phyloP scores from a whole-genome alignment of 257 asterid species.

The Gentiana dahurica region DNA sequence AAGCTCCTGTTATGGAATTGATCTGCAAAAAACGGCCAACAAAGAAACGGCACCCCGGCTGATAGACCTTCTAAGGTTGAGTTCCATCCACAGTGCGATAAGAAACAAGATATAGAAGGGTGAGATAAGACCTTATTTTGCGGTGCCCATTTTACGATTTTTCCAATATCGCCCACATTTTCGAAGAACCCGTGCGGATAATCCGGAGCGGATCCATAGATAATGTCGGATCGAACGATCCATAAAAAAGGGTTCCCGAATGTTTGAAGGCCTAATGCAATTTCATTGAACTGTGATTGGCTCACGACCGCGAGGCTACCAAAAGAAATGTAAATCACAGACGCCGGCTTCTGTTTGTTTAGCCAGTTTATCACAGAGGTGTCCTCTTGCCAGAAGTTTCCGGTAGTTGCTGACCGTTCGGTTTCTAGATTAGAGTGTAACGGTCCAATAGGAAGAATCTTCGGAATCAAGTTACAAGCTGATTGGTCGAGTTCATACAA shows the following conservation, averaged over 20 bases:
- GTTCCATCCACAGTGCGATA: slow-evolving; percentile 43
- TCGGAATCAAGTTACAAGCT: slow-evolving; percentile 22
- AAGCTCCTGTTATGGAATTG: slow-evolving; percentile 25
- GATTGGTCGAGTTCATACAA: slow-evolving; percentile 18
- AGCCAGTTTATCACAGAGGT: slow-evolving; percentile 29
- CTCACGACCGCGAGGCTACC: slow-evolving; percentile 31
- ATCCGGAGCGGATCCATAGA: slow-evolving; percentile 14
- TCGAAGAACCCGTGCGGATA: slow-evolving; percentile 28
- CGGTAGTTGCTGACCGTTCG: neutral
- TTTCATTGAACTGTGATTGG: slow-evolving; percentile 28
- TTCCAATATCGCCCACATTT: slow-evolving; percentile 17
- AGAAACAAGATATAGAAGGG: slow-evolving; percentile 22
- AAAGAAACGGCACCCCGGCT: slow-evolving; percentile 26
- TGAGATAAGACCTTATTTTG: slow-evolving; percentile 31
- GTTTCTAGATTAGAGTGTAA: neutral
- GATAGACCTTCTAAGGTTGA: slow-evolving; percentile 27
- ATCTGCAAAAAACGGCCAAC: slow-evolving; percentile 39
- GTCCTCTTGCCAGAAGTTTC: slow-evolving; percentile 20
- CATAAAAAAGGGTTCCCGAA: slow-evolving; percentile 31
- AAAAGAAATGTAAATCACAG: slow-evolving; percentile 37
- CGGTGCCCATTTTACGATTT: slow-evolving; percentile 35
- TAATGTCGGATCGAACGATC: slow-evolving; percentile 30
- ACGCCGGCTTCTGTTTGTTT: slow-evolving; percentile 12
- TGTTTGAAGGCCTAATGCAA: slow-evolving; percentile 36
- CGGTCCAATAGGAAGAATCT: slow-evolving; percentile 22